A percentile compares a stretch with the other conserved stretches of the same genome.
Conservation (phyloP, 441 rosid genomes). For the Hura crepitans region DNA sequence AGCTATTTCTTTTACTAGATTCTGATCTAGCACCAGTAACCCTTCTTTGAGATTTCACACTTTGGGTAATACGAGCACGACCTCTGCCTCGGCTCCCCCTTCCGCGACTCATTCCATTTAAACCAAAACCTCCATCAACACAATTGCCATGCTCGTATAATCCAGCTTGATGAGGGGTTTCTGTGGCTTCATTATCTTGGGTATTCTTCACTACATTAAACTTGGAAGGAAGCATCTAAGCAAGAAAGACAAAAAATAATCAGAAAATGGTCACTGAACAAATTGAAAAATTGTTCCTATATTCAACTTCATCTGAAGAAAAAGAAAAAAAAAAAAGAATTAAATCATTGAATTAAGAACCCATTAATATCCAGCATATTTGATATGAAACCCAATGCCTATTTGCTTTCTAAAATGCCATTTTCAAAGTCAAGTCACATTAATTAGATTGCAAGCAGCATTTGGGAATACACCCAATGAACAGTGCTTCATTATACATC, state of each 20-base stretch:
- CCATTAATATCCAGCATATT: background rate
- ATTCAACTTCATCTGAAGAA: background rate
- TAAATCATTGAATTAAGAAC: too few relatives aligned
- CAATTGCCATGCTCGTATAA: constrained; percentile 47
- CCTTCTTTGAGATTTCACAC: constrained; percentile 40
- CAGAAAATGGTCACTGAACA: background rate
- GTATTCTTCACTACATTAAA: constrained; percentile 33
- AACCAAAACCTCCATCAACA: constrained; percentile 37
- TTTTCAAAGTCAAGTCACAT: too few relatives aligned
- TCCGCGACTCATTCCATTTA: constrained; percentile 38
- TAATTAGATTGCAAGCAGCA: too few relatives aligned
- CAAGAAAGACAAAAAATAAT: constrained; percentile 1
- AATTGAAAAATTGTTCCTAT: background rate
- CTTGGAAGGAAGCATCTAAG: constrained; percentile 40
- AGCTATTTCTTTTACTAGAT: constrained; percentile 40
- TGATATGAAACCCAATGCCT: background rate
- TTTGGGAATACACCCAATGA: too few relatives aligned
- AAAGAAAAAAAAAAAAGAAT: too few relatives aligned
- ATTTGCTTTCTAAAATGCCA: too few relatives aligned
- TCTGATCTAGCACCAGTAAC: constrained; percentile 35
- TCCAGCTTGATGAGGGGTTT: constrained; percentile 32
- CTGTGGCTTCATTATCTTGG: constrained; percentile 29
- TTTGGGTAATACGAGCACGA: constrained; percentile 32
- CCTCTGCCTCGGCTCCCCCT: constrained; percentile 46
- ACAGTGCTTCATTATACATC: too few relatives aligned